Percentiles rank a stretch among this genome's conserved stretches.
These are phyloP conservation scores for Xerocomellus intermedius DNA, from an alignment of 768 basidiomycete genomes.

Conservation along the genomic window DNA sequence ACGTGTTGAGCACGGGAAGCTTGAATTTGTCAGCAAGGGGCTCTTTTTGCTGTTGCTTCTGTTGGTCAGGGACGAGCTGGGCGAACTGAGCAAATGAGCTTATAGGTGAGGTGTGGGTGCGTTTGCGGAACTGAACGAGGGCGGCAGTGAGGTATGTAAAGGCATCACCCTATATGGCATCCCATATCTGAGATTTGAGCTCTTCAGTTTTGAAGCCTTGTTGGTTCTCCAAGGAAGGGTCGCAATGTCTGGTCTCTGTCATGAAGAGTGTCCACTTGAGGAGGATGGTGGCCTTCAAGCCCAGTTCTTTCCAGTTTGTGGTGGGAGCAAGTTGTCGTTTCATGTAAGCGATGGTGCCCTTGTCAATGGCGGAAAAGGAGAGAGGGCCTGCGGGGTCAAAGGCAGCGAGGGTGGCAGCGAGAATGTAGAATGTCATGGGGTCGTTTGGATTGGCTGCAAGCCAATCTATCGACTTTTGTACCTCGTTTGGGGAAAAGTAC, in stretches of 20 bases:
- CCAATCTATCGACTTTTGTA: conserved; percentile 70
- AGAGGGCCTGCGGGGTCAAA: conserved; percentile 66
- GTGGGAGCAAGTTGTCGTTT: conserved; percentile 51
- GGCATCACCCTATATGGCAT: conserved; percentile 78
- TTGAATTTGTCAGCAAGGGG: conserved; percentile 41
- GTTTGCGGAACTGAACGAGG: conserved; percentile 55
- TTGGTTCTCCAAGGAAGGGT: conserved; percentile 60
- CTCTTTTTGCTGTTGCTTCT: conserved; percentile 37
- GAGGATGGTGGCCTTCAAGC: conserved; percentile 69
- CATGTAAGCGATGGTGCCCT: conserved; percentile 53
- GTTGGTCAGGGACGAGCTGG: conserved; percentile 36
- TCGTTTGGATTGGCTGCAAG: conserved; percentile 64
- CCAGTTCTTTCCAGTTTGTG: conserved; percentile 64
- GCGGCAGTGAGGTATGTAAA: conserved; percentile 69
- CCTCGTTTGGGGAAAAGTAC: conserved; percentile 55
- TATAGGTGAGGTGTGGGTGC: conserved; percentile 29
- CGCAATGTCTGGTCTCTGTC: conserved; percentile 69
- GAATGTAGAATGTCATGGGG: conserved; percentile 64
- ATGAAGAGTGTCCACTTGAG: conserved; percentile 89
- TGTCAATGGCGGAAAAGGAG: conserved; percentile 44
- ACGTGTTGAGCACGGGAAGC: conserved; percentile 58
- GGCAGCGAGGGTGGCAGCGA: conserved; percentile 60
- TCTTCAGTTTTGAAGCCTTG: conserved; percentile 73
- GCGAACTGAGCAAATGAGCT: conserved; percentile 39
- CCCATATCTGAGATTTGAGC: conserved; percentile 78